phyloP scores from a whole-genome alignment of 352 stramenopile genomes.

The Pythium biforme region DNA sequence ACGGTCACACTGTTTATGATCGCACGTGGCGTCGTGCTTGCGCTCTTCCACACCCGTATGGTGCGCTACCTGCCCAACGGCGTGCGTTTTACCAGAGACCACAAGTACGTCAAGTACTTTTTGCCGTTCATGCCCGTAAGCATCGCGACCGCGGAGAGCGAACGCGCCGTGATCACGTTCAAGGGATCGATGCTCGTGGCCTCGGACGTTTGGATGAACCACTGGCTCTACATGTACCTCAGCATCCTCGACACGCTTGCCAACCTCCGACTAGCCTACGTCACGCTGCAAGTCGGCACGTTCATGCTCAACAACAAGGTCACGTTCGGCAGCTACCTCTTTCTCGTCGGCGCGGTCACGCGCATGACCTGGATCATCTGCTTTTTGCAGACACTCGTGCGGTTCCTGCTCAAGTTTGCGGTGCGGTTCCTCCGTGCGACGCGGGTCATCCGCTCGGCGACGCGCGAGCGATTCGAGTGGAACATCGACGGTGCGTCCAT shows the following conservation, averaged over 20 bases:
- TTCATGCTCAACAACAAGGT: slow-evolving; percentile 57
- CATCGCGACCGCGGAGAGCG: slow-evolving; percentile 35
- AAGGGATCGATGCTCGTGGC: slow-evolving; percentile 52
- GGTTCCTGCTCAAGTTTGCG: slow-evolving; percentile 32
- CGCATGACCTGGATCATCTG: slow-evolving; percentile 66
- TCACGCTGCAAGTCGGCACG: slow-evolving; percentile 43
- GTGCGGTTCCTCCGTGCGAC: slow-evolving; percentile 33
- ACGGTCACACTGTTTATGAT: slow-evolving; percentile 46
- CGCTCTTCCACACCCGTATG: slow-evolving; percentile 34
- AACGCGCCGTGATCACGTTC: slow-evolving; percentile 44
- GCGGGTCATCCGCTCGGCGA: slow-evolving; percentile 32
- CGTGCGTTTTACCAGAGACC: slow-evolving; percentile 35
- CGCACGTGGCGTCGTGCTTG: slow-evolving; percentile 36
- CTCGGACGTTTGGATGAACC: slow-evolving; percentile 67
- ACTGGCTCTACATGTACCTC: slow-evolving; percentile 63
- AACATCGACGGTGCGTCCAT: slow-evolving; percentile 45
- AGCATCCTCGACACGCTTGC: slow-evolving; percentile 52
- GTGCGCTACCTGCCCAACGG: slow-evolving; percentile 47
- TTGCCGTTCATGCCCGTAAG: slow-evolving; percentile 47
- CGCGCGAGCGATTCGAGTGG: slow-evolving; percentile 41
- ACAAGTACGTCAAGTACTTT: slow-evolving; percentile 37
- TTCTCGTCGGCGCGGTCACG: slow-evolving; percentile 46
- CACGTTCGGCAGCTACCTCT: slow-evolving; percentile 57
- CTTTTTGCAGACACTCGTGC: slow-evolving; percentile 37
- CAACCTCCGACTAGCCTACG: slow-evolving; percentile 47